Percentiles rank a stretch among this genome's conserved stretches.
Conservation (phyloP, 352 stramenopile species). For the Globisporangium heterothallicum region DNA sequence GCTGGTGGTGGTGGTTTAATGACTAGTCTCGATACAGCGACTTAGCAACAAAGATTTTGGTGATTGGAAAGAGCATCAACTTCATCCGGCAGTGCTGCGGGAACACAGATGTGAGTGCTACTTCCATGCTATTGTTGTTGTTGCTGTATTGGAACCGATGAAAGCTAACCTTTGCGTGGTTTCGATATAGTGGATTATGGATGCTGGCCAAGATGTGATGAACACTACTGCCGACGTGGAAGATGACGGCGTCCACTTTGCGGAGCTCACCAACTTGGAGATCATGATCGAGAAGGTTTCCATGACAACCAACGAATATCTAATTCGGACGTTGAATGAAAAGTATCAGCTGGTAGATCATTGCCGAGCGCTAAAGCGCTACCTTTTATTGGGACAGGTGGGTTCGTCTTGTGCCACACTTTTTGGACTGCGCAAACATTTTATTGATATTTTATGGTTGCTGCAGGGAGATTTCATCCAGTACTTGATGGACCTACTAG, state of each 20-base stretch:
- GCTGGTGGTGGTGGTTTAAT: too few relatives aligned
- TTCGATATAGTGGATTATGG: slow-evolving; percentile 62
- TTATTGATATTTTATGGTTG: slow-evolving; percentile 4
- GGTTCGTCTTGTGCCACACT: background rate
- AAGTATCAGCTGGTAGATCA: slow-evolving; percentile 94
- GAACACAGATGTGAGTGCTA: slow-evolving; percentile 76
- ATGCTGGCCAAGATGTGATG: slow-evolving; percentile 37
- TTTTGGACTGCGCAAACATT: background rate
- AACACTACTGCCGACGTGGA: slow-evolving; percentile 41
- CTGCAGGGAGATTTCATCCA: slow-evolving; percentile 94
- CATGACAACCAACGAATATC: slow-evolving; percentile 79
- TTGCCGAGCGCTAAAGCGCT: slow-evolving; percentile 95
- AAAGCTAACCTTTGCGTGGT: background rate
- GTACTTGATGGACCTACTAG: slow-evolving; percentile 93
- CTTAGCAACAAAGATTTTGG: slow-evolving; percentile 91
- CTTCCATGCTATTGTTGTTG: background rate
- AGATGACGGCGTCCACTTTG: slow-evolving; percentile 63
- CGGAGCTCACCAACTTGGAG: slow-evolving; percentile 63
- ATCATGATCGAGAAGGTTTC: slow-evolving; percentile 77
- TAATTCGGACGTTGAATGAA: slow-evolving; percentile 90
- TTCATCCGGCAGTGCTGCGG: slow-evolving; percentile 96
- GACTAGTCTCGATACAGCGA: slow-evolving; percentile 34
- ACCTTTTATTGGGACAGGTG: slow-evolving; percentile 96
- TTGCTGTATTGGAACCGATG: background rate
- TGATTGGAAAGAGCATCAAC: slow-evolving; percentile 98